Percentiles rank a stretch among this genome's conserved stretches.
Evolutionary conservation across 768 basidiomycete species (phyloP).

Genomic region (Boletus reticuloceps): DNA sequence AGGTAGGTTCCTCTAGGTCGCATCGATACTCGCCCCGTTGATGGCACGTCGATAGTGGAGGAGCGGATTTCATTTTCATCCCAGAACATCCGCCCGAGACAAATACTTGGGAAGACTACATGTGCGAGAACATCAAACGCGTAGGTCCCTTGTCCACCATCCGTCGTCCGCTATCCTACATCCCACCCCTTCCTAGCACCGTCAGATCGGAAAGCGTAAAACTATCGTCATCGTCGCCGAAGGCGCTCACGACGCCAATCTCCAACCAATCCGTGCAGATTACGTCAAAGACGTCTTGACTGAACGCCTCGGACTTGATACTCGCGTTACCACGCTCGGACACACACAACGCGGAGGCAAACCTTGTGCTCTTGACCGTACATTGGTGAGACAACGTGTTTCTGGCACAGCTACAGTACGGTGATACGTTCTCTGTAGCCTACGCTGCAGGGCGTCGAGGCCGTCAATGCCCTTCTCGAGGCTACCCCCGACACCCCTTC

Average conservation of each 20-base stretch:
- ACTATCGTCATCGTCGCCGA: conserved; percentile 99
- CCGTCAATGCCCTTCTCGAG: conserved; percentile 83
- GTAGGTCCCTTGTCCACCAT: conserved; percentile 41
- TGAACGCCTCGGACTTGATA: conserved; percentile 87
- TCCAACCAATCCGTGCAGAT: conserved; percentile 90
- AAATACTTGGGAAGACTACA: conserved; percentile 65
- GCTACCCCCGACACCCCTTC: conserved; percentile 89
- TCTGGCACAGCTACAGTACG: not conserved
- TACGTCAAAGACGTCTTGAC: conserved; percentile 88
- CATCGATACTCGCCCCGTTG: not conserved
- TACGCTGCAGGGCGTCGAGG: conserved; percentile 94
- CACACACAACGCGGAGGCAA: conserved; percentile 95
- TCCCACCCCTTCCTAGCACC: conserved; percentile 56
- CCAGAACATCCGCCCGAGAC: conserved; percentile 84
- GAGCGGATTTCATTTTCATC: conserved; percentile 99
- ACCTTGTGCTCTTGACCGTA: conserved; percentile 91
- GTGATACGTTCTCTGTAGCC: conserved; percentile 51
- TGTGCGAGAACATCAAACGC: conserved; percentile 84
- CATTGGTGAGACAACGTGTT: conserved; percentile 57
- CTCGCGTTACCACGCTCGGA: conserved; percentile 93
- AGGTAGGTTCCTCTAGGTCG: conserved; percentile 47
- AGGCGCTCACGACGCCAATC: conserved; percentile 83
- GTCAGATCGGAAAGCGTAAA: conserved; percentile 90
- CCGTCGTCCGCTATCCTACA: not conserved
- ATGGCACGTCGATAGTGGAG: conserved; percentile 48